Evolutionary conservation across 2,329 filamentous ascomycete species (phyloP).

Genomic region (Fusarium siculi): DNA sequence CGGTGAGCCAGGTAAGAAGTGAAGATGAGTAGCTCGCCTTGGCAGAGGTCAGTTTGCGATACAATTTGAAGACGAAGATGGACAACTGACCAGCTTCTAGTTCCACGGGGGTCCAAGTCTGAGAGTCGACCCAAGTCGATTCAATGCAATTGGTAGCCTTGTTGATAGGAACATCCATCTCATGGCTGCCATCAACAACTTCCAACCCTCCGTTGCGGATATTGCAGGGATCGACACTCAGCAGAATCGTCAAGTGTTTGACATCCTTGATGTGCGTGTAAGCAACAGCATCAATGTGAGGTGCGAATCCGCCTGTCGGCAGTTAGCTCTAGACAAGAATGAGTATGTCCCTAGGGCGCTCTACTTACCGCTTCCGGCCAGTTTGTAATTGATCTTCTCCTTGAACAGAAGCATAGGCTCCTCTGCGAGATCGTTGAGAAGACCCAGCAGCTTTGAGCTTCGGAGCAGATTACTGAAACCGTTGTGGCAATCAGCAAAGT

Average conservation of each 20-base stretch:
- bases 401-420: background rate
- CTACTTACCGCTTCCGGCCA: background rate
- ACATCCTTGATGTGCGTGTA: background rate
- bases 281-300: background rate
- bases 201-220: background rate
- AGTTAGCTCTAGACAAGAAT: accelerated
- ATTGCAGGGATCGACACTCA: background rate
- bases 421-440: background rate
- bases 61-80: no score
- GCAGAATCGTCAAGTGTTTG: background rate
- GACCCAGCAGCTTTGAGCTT: background rate
- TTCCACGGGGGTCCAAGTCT: background rate
- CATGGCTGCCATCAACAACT: background rate
- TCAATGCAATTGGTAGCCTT: background rate
- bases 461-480: background rate
- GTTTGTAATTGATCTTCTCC: background rate
- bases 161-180: background rate
- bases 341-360: accelerated
- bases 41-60: accelerated
- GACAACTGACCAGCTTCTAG: background rate
- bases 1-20: background rate
- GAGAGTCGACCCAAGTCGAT: background rate
- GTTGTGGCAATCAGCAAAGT: background rate
- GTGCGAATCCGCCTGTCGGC: background rate
- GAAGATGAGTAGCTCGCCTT: background rate